Evolutionary conservation across 1,139 yeast genomes (phyloP).

Genomic region (Scheffersomyces segobiensis): DNA sequence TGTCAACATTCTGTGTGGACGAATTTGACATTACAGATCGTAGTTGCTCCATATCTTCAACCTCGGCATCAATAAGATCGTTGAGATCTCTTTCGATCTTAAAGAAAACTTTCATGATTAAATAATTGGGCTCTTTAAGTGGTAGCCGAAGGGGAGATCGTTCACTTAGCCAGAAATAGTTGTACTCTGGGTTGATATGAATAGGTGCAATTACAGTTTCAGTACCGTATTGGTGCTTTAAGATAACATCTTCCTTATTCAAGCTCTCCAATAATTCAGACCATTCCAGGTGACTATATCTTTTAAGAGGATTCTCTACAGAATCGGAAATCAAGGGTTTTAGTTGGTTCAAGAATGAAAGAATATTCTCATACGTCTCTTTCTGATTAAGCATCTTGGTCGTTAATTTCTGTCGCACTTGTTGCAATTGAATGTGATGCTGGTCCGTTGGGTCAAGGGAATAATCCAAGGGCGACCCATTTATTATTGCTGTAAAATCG

Average conservation of each 20-base stretch:
- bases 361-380: constrained; percentile 15
- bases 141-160: constrained; percentile 69
- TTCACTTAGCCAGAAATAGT: constrained; percentile 56
- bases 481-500: not conserved
- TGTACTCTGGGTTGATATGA: constrained; percentile 12
- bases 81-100: constrained; percentile 11
- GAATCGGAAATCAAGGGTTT: constrained; percentile 34
- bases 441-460: not conserved
- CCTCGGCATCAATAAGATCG: constrained; percentile 1
- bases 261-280: constrained; percentile 22
- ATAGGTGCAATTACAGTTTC: not conserved
- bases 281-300: constrained; percentile 36
- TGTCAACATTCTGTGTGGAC: not conserved
- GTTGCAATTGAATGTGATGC: not conserved
- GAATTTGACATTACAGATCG: not conserved
- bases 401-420: constrained; percentile 5
- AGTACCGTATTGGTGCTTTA: not conserved
- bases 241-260: constrained; percentile 4
- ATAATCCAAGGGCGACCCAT: not conserved
- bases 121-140: constrained; percentile 63
- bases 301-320: constrained; percentile 31
- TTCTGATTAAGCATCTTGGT: constrained; percentile 9
- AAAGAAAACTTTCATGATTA: constrained; percentile 46
- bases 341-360: constrained; percentile 20
- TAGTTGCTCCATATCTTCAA: not conserved